phyloP scores from a whole-genome alignment of 352 stramenopile genomes.

The Phytophthora pluvialis region DNA sequence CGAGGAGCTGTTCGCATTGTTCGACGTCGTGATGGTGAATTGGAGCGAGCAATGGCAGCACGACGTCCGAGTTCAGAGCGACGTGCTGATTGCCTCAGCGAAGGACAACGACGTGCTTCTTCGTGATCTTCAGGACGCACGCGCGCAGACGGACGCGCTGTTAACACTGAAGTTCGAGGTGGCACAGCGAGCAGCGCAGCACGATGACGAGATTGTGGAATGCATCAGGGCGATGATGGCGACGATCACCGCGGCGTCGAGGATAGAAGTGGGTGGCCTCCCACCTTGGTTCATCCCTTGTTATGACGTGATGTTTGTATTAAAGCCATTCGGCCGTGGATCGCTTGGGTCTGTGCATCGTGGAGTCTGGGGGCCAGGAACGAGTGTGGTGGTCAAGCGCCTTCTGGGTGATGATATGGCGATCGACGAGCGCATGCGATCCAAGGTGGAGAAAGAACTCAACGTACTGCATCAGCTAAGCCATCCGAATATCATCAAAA shows the following conservation, averaged over 20 bases:
- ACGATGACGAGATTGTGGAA: neutral
- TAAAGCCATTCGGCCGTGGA: neutral
- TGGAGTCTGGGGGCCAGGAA: neutral
- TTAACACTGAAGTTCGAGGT: slow-evolving; percentile 1
- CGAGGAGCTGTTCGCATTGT: slow-evolving; percentile 23
- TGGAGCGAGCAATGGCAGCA: slow-evolving; percentile 9
- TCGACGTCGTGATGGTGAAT: slow-evolving; percentile 7
- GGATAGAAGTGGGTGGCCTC: neutral
- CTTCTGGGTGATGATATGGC: slow-evolving; percentile 11
- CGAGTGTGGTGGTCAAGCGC: slow-evolving; percentile 40
- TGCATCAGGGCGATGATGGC: neutral
- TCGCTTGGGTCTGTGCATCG: slow-evolving; percentile 27
- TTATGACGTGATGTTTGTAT: slow-evolving; percentile 24
- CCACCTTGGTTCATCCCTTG: slow-evolving; percentile 17
- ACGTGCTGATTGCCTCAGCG: slow-evolving; percentile 1
- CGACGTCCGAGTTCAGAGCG: neutral
- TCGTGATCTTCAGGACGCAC: neutral
- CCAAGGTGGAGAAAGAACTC: neutral
- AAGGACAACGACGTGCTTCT: neutral
- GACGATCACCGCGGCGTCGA: neutral
- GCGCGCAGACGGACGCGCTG: neutral
- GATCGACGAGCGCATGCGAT: neutral
- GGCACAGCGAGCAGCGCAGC: neutral
- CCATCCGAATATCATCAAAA: slow-evolving; percentile 42
- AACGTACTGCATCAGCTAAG: slow-evolving; percentile 18